Percentiles rank a stretch among this genome's conserved stretches.
Conservation (phyloP, 2,329 filamentous ascomycete species). For the Verticillium longisporum region DNA sequence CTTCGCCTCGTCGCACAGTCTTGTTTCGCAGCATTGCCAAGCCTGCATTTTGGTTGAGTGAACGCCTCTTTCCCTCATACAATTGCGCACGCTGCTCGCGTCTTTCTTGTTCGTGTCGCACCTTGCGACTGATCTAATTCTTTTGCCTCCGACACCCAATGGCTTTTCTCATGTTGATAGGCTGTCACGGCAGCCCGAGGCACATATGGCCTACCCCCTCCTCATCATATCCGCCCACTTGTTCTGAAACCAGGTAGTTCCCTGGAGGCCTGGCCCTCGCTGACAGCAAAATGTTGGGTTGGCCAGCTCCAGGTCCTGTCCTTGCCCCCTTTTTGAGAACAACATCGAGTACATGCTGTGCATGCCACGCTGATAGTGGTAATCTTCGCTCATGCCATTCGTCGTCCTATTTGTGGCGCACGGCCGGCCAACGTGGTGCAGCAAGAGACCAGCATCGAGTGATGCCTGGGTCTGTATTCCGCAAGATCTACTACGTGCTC, state of each 20-base stretch:
- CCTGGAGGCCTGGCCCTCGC: background rate
- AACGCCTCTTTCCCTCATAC: background rate
- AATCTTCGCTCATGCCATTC: no score
- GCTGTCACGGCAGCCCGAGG: background rate
- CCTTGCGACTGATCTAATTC: background rate
- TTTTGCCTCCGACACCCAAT: background rate
- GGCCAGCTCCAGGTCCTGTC: no score
- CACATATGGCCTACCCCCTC: background rate
- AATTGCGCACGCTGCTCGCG: background rate
- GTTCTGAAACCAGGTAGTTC: background rate
- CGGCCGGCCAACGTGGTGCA: background rate
- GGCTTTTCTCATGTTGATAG: background rate
- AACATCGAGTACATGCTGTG: no score
- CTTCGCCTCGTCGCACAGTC: no score
- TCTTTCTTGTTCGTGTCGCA: background rate
- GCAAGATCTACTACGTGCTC: background rate
- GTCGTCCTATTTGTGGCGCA: no score
- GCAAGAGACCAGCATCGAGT: background rate
- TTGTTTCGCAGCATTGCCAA: no score
- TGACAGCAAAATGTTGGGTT: no score
- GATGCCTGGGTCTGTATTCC: no score
- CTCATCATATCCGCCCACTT: background rate
- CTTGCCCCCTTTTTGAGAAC: no score
- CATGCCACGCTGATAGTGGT: no score
- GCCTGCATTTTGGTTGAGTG: background rate